phyloP scores from a whole-genome alignment of 306 rosid genomes.

The Astragalus membranaceus region DNA sequence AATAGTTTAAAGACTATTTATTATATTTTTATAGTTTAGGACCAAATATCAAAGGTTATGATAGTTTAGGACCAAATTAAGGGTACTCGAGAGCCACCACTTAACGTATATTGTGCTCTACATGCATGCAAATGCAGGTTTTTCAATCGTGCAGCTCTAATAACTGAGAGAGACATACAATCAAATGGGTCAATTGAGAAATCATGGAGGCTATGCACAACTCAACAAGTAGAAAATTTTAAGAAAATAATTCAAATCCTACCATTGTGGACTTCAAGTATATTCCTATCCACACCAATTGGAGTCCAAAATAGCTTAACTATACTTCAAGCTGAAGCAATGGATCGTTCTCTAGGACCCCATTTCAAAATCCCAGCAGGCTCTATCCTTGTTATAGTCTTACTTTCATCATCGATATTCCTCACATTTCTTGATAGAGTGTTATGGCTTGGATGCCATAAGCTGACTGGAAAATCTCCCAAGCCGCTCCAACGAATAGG shows the following conservation, averaged over 20 bases:
- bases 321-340: conserved; percentile 51
- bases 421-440: conserved; percentile 40
- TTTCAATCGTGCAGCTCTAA: conserved; percentile 45
- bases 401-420: conserved; percentile 33
- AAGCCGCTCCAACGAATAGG: conserved; percentile 49
- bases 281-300: conserved; percentile 43
- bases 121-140: conserved; percentile 25
- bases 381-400: conserved; percentile 23
- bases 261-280: conserved; percentile 45
- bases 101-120: background rate
- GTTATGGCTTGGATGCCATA: conserved; percentile 37
- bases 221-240: conserved; percentile 55
- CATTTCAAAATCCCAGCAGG: conserved; percentile 48
- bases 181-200: conserved; percentile 35
- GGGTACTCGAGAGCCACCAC: no score
- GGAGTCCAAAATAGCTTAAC: conserved; percentile 37
- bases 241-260: conserved; percentile 36
- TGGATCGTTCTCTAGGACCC: conserved; percentile 50
- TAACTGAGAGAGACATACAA: conserved; percentile 37
- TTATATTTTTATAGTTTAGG: no score
- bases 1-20: no score
- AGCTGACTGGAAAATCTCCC: conserved; percentile 15
- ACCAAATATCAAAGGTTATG: no score
- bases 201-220: conserved; percentile 52
- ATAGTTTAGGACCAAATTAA: no score